These are phyloP conservation scores for Hirschioporus abietinus DNA, from an alignment of 768 basidiomycete species.

Conservation along the genomic window DNA sequence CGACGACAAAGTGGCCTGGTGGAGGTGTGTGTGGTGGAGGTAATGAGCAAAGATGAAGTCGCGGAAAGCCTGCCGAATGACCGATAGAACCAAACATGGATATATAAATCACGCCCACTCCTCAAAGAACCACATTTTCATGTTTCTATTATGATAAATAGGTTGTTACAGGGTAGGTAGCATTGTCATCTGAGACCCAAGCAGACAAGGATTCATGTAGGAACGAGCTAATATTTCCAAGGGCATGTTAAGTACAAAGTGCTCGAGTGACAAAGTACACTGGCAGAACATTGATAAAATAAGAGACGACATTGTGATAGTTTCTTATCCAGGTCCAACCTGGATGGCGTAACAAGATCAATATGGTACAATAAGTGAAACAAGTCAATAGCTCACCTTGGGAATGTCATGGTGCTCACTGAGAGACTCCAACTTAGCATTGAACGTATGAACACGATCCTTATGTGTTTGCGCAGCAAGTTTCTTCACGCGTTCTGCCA, in stretches of 20 bases:
- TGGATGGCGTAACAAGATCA: slow-evolving; percentile 24
- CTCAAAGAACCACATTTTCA: neutral
- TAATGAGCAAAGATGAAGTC: slow-evolving; percentile 6
- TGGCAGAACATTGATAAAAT: neutral
- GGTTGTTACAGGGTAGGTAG: no score
- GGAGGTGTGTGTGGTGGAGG: slow-evolving; percentile 33
- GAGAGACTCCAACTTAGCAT: slow-evolving; percentile 75
- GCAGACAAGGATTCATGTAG: neutral
- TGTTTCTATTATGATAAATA: neutral
- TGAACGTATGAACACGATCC: slow-evolving; percentile 89
- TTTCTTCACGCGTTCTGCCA: slow-evolving; percentile 68
- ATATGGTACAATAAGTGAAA: slow-evolving; percentile 15
- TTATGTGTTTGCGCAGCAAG: slow-evolving; percentile 86
- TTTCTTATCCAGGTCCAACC: slow-evolving; percentile 82
- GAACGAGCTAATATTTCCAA: neutral
- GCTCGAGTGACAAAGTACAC: neutral
- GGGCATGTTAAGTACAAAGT: neutral
- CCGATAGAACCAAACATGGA: slow-evolving; percentile 5
- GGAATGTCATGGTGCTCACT: slow-evolving; percentile 96
- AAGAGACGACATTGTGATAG: neutral
- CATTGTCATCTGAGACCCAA: no score
- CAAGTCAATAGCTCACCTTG: slow-evolving; percentile 47
- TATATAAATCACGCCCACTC: slow-evolving; percentile 1
- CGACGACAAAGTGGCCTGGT: neutral
- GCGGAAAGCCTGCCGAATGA: slow-evolving; percentile 9